Conservation (phyloP, 352 stramenopile species). For the Globisporangium paroecandrum region DNA sequence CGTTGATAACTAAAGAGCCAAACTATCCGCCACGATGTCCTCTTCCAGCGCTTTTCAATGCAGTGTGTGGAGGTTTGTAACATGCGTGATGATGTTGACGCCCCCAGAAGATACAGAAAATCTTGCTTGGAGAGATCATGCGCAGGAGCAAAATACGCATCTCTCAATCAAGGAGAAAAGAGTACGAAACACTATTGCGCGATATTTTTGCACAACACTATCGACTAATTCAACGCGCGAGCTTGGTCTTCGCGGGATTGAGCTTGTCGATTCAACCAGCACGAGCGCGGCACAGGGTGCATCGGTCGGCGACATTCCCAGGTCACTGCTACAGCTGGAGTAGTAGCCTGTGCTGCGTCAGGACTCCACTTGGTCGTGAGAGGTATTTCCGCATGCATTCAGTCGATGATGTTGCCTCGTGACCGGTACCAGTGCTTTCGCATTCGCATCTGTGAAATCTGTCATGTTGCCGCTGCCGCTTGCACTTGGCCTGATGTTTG, state of each 20-base stretch:
- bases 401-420: slow-evolving; percentile 1
- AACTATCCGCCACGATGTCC: too few species aligned
- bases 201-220: not conserved
- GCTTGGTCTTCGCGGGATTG: slow-evolving; percentile 18
- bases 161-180: not conserved
- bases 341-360: not conserved
- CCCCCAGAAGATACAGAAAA: not conserved
- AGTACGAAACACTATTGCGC: too few species aligned
- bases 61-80: not conserved
- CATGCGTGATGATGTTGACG: not conserved
- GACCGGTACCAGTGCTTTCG: slow-evolving; percentile 3
- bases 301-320: slow-evolving; percentile 20
- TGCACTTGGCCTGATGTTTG: slow-evolving; percentile 13
- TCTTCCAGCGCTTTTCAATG: too few species aligned
- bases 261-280: slow-evolving; percentile 47
- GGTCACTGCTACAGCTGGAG: slow-evolving; percentile 2
- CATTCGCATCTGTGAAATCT: slow-evolving; percentile 21
- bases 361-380: slow-evolving; percentile 11
- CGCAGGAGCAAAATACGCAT: not conserved
- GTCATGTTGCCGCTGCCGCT: slow-evolving; percentile 23
- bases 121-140: not conserved
- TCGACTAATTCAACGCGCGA: slow-evolving; percentile 56
- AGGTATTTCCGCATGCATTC: not conserved
- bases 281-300: slow-evolving; percentile 48
- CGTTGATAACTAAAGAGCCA: too few species aligned